Evolutionary conservation across 2,329 filamentous ascomycete species (phyloP).

Genomic region (Colletotrichum simmondsii): DNA sequence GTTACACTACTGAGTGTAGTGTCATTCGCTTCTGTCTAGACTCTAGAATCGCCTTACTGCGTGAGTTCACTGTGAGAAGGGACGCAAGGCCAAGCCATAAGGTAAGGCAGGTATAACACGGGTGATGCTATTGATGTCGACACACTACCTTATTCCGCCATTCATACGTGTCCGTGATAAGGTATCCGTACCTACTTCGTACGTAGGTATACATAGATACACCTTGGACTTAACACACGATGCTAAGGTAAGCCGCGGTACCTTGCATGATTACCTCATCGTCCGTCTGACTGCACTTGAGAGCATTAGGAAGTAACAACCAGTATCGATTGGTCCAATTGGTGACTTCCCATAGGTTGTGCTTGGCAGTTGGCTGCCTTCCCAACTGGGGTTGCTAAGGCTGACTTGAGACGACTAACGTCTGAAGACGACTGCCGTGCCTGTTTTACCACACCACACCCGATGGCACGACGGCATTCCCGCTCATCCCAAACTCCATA

Average conservation of each 20-base stretch:
- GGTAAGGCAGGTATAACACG: neutral
- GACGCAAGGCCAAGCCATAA: neutral
- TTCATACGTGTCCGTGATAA: too few species aligned
- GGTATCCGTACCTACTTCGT: too few species aligned
- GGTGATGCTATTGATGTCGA: neutral
- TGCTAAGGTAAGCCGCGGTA: neutral
- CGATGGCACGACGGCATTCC: constrained; percentile 30
- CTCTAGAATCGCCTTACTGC: neutral
- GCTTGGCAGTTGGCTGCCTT: neutral
- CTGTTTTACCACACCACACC: constrained; percentile 22
- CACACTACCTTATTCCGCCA: neutral
- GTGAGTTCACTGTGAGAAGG: neutral
- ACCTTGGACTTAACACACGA: neutral
- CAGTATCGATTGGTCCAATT: too few species aligned
- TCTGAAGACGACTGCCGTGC: constrained; percentile 28
- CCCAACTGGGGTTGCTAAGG: neutral
- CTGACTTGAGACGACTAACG: constrained; percentile 31
- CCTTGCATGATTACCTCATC: neutral
- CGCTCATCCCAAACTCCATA: constrained; percentile 8
- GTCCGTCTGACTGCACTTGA: neutral
- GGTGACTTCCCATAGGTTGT: neutral
- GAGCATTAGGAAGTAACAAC: neutral
- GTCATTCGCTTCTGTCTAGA: neutral
- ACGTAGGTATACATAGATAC: neutral
- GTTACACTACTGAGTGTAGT: neutral